These are phyloP conservation scores for Alternaria sp. DNA, from an alignment of 2,329 filamentous ascomycete genomes.

Conservation along the genomic window DNA sequence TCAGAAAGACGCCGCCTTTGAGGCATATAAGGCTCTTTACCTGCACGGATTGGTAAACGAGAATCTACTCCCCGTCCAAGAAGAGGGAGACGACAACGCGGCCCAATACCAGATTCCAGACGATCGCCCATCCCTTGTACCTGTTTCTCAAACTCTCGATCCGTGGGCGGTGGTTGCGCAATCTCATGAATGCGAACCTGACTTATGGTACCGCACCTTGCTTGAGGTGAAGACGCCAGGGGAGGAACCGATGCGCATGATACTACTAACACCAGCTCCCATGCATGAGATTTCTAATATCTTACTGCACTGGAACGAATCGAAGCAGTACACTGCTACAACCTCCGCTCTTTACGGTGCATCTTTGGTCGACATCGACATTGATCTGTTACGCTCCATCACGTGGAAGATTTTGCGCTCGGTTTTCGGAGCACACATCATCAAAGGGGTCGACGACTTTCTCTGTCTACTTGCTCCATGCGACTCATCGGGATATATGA, in stretches of 20 bases:
- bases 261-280: slow-evolving; percentile 27
- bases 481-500: slow-evolving; percentile 8
- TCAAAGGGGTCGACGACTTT: slow-evolving; percentile 34
- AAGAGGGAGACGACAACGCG: slow-evolving; percentile 24
- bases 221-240: slow-evolving; percentile 19
- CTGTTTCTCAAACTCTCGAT: slow-evolving; percentile 32
- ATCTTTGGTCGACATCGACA: slow-evolving; percentile 19
- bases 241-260: slow-evolving; percentile 25
- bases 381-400: slow-evolving; percentile 26
- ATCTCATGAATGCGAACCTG: slow-evolving; percentile 15
- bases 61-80: slow-evolving; percentile 71
- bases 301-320: slow-evolving; percentile 42
- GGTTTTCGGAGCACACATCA: slow-evolving; percentile 28
- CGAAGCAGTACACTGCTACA: slow-evolving; percentile 26
- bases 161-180: slow-evolving; percentile 36
- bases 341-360: slow-evolving; percentile 16
- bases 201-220: slow-evolving; percentile 27
- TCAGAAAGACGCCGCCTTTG: slow-evolving; percentile 81
- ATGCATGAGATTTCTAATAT: slow-evolving; percentile 29
- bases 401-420: slow-evolving; percentile 38
- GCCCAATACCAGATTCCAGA: slow-evolving; percentile 35
- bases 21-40: slow-evolving; percentile 76
- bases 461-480: slow-evolving; percentile 39
- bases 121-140: slow-evolving; percentile 34
- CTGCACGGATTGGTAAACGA: slow-evolving; percentile 76